Percentiles rank a stretch among this genome's conserved stretches.
phyloP scores from a whole-genome alignment of 345 rosid genomes.

The Euphorbia pulcherrima region DNA sequence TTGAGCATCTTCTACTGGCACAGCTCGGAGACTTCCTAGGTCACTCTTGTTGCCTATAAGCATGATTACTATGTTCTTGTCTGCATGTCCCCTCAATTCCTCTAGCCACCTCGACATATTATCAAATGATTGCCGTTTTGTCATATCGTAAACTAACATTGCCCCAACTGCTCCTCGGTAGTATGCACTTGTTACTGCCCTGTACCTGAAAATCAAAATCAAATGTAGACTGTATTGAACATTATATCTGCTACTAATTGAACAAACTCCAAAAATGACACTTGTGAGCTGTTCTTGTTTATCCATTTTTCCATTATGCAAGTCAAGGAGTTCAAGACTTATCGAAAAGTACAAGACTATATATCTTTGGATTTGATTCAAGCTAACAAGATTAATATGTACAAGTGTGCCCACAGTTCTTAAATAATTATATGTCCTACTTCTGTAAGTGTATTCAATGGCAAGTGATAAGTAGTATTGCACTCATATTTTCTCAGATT shows the following conservation, averaged over 20 bases:
- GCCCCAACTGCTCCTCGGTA: slow-evolving; percentile 84
- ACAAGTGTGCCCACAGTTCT: not conserved
- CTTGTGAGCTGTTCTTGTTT: not conserved
- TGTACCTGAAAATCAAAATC: slow-evolving; percentile 45
- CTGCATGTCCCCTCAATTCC: slow-evolving; percentile 76
- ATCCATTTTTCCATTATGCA: no score
- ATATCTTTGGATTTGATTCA: not conserved
- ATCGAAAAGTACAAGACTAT: not conserved
- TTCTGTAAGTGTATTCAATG: not conserved
- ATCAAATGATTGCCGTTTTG: slow-evolving; percentile 78
- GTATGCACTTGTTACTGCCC: slow-evolving; percentile 84
- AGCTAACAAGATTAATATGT: not conserved
- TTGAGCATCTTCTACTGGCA: slow-evolving; percentile 71
- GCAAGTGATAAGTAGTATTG: not conserved
- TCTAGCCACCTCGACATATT: slow-evolving; percentile 85
- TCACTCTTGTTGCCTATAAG: slow-evolving; percentile 79
- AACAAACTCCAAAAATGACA: not conserved
- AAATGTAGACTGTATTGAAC: not conserved
- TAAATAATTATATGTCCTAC: not conserved
- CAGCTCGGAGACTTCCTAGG: slow-evolving; percentile 68
- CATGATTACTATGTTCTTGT: slow-evolving; percentile 77
- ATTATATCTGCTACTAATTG: not conserved
- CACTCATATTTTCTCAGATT: not conserved
- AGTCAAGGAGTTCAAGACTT: no score
- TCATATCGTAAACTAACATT: slow-evolving; percentile 80